These are phyloP conservation scores for Telfairia occidentalis DNA, from an alignment of 331 rosid species.

Conservation along the genomic window DNA sequence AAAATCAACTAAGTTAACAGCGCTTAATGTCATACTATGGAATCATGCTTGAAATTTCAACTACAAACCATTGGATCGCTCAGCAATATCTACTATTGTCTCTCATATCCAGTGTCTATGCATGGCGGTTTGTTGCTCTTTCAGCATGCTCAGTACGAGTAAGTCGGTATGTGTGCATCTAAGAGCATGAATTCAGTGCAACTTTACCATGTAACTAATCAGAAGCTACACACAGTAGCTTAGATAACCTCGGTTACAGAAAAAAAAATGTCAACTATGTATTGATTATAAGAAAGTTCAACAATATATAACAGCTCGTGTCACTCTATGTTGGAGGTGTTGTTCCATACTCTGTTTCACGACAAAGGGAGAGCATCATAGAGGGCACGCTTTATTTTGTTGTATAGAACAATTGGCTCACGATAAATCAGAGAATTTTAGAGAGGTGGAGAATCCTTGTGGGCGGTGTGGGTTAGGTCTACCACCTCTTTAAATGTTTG, in stretches of 20 bases:
- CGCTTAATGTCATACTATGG: background rate
- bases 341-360: background rate
- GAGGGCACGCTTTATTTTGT: background rate
- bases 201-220: background rate
- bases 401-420: background rate
- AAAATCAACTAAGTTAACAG: background rate
- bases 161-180: background rate
- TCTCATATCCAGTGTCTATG: background rate
- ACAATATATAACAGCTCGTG: background rate
- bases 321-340: background rate
- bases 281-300: background rate
- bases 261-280: background rate
- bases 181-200: background rate
- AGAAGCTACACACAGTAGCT: background rate
- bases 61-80: background rate
- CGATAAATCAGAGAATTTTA: background rate
- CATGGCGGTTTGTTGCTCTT: background rate
- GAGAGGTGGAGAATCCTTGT: background rate
- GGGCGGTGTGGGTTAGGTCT: background rate
- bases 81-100: background rate
- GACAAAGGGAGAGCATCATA: background rate
- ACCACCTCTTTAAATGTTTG: background rate
- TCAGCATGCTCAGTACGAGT: background rate
- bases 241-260: background rate
- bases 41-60: background rate